These are phyloP conservation scores for Aspergillus indologenus DNA, from an alignment of 495 filamentous ascomycete species.

Conservation along the genomic window DNA sequence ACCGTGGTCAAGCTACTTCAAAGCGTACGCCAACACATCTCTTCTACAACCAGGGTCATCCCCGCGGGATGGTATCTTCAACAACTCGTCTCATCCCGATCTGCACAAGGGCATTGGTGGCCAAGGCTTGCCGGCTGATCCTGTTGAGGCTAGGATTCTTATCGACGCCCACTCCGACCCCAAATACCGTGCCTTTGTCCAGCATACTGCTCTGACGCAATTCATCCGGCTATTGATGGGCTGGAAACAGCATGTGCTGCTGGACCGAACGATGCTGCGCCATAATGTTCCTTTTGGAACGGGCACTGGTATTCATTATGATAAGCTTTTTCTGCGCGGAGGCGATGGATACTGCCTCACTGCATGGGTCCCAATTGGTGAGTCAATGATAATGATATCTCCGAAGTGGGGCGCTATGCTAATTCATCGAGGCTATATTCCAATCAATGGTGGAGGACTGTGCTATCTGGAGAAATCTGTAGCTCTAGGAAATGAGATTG, in stretches of 20 bases:
- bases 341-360: constrained; percentile 52
- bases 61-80: constrained; percentile 41
- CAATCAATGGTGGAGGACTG: constrained; percentile 49
- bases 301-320: constrained; percentile 57
- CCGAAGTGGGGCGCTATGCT: not conserved
- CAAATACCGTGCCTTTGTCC: constrained; percentile 49
- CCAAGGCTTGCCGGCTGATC: constrained; percentile 31
- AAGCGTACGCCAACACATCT: constrained; percentile 43
- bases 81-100: constrained; percentile 35
- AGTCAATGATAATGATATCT: not conserved
- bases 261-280: constrained; percentile 44
- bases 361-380: constrained; percentile 55
- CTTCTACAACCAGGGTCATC: constrained; percentile 38
- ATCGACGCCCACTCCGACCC: constrained; percentile 44
- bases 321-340: constrained; percentile 53
- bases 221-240: constrained; percentile 48
- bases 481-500: constrained; percentile 17
- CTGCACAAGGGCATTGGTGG: constrained; percentile 49
- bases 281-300: constrained; percentile 51
- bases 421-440: constrained; percentile 37
- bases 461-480: constrained; percentile 47
- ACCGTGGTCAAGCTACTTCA: constrained; percentile 40
- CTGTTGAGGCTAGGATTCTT: constrained; percentile 36
- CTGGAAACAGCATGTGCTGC: constrained; percentile 45
- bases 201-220: constrained; percentile 41